Conservation (phyloP, 257 asterid species). For the Lycium barbarum region DNA sequence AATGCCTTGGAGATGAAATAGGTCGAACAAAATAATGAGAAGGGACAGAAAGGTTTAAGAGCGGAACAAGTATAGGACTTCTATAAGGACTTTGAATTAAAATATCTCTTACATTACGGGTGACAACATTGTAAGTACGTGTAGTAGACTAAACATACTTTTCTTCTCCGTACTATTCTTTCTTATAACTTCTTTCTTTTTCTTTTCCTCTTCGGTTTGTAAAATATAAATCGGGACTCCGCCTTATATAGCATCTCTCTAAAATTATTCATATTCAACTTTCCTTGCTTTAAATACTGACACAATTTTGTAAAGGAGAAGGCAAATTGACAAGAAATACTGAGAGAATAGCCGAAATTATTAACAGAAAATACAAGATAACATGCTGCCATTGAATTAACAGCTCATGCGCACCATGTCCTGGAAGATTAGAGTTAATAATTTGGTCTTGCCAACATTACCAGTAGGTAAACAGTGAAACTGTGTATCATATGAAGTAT, state of each 20-base stretch:
- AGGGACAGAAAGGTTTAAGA: neutral
- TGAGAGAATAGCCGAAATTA: neutral
- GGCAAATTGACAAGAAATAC: neutral
- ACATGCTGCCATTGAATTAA: conserved; percentile 17
- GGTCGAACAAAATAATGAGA: neutral
- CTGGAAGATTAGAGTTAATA: conserved; percentile 15
- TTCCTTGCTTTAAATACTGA: conserved; percentile 6
- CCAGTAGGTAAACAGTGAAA: conserved; percentile 19
- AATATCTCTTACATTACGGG: neutral
- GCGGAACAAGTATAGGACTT: neutral
- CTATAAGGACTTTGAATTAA: neutral
- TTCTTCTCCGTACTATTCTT: neutral
- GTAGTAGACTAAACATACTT: neutral
- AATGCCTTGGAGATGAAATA: conserved; percentile 4
- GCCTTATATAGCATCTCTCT: neutral
- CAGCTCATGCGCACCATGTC: neutral
- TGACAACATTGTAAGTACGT: neutral
- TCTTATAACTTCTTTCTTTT: neutral
- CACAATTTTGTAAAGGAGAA: neutral
- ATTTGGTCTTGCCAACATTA: neutral
- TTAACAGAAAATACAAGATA: conserved; percentile 9
- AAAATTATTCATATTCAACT: neutral
- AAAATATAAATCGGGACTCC: neutral
- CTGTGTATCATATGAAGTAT: conserved; percentile 13
- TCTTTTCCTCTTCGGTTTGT: neutral